Conservation (phyloP, 495 filamentous ascomycete species). For the Penicillium chermesinum region DNA sequence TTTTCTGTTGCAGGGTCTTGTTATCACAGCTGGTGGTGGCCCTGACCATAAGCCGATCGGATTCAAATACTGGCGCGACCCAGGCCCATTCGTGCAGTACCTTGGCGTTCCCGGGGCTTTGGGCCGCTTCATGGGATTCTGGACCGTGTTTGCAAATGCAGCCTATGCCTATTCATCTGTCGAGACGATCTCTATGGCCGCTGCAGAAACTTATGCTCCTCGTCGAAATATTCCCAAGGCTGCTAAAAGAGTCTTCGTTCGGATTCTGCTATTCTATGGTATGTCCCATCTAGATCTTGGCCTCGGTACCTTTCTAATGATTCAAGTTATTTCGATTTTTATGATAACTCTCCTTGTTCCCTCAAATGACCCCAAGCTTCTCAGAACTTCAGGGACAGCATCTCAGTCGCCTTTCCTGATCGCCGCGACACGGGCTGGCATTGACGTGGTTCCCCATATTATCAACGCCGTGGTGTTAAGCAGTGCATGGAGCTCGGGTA, state of each 20-base stretch:
- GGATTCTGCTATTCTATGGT: conserved; percentile 62
- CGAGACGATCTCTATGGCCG: conserved; percentile 55
- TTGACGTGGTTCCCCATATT: conserved; percentile 52
- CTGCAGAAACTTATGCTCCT: conserved; percentile 61
- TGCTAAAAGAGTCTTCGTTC: conserved; percentile 68
- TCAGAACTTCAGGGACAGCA: conserved; percentile 44
- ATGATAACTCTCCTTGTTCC: conserved; percentile 51
- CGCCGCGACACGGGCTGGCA: conserved; percentile 44
- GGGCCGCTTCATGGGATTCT: conserved; percentile 61
- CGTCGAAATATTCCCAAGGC: conserved; percentile 66
- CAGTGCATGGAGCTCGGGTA: conserved; percentile 60
- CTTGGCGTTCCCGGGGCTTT: conserved; percentile 15
- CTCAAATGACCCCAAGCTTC: conserved; percentile 44
- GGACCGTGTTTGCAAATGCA: conserved; percentile 62
- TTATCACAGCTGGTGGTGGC: conserved; percentile 34
- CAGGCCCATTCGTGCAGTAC: conserved; percentile 17
- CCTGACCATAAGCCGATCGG: conserved; percentile 12
- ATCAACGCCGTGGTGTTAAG: conserved; percentile 70
- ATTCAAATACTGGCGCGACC: conserved; percentile 15
- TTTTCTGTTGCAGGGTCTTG: conserved; percentile 20
- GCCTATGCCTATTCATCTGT: conserved; percentile 72
- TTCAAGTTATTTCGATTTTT: conserved; percentile 29
- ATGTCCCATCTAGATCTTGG: conserved; percentile 22
- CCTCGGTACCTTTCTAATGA: neutral
- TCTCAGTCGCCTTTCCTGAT: conserved; percentile 49